phyloP scores from a whole-genome alignment of 2,329 filamentous ascomycete genomes.

The Nectriaceae sp. region DNA sequence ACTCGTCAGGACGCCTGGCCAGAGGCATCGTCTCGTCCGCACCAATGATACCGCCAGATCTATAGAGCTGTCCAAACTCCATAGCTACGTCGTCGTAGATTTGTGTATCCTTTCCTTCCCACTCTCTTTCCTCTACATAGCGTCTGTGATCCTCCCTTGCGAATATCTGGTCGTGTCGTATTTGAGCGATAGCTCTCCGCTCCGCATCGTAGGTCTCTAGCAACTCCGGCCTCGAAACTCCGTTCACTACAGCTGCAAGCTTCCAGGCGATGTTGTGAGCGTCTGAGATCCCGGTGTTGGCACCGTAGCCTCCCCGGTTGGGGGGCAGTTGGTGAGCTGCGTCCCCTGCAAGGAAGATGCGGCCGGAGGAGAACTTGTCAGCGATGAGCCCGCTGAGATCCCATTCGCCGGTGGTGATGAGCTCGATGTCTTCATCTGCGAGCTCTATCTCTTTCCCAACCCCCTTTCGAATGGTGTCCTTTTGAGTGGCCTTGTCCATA shows the following conservation, averaged over 20 bases:
- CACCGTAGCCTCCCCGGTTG: constrained; percentile 35
- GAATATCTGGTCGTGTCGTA: constrained; percentile 27
- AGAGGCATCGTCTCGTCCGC: constrained; percentile 5
- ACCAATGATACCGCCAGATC: constrained; percentile 1
- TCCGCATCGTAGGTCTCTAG: constrained; percentile 42
- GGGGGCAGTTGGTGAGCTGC: constrained; percentile 37
- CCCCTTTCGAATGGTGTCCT: constrained; percentile 13
- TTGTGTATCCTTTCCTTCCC: constrained; percentile 5
- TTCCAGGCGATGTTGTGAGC: constrained; percentile 47
- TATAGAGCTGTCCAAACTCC: constrained; percentile 17
- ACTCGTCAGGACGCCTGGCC: constrained; percentile 20
- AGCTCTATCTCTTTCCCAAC: constrained; percentile 11
- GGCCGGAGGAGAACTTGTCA: constrained; percentile 29
- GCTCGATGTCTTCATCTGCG: constrained; percentile 11
- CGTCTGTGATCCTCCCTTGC: constrained; percentile 21
- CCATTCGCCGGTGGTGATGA: constrained; percentile 24
- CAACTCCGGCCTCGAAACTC: constrained; percentile 21
- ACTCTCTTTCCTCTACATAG: constrained; percentile 7
- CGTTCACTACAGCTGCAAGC: constrained; percentile 34
- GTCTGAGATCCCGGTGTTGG: constrained; percentile 39
- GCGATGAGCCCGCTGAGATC: constrained; percentile 27
- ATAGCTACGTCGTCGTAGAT: constrained; percentile 15
- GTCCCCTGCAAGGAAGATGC: constrained; percentile 36
- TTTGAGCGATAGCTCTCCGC: constrained; percentile 35
- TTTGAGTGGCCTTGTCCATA: constrained; percentile 10